Base-by-base conservation (phyloP, 2,329 filamentous ascomycete genomes). In the Alternaria brassicicola region DNA sequence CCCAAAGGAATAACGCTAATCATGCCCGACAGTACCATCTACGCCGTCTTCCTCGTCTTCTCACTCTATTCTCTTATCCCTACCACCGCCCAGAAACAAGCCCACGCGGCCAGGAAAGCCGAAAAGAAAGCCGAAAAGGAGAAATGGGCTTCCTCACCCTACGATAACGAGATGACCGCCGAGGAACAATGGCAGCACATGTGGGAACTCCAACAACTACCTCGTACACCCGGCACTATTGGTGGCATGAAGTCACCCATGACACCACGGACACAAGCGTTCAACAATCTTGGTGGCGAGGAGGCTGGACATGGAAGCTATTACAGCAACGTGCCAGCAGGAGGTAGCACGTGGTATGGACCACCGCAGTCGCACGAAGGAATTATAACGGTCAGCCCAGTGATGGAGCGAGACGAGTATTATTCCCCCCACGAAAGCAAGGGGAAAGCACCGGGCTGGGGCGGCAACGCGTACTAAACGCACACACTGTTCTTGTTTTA, bases 11-110 rank as follows among this genome's bases (percentile, higher is more conserved):
- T 35, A n/a, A 2, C 33, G 23, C 48, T 39, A 48, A 60, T 55
- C 57, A 67, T 25, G 23, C 25, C 10, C 17, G 15, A 54, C 46
- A 90, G 88, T n/a, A 70, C 77, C n/a, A 73, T 91, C 2, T 90
- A 88, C 72, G 56, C 86, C 52, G 63, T 82, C 52, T 88, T 88
- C 70, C 69, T 90, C 39, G 77, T 82, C 57, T 80, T 91, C 49
- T 82, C 84, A 45, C 75, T 88, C 55, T 89, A 84, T 78, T 84
- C 81, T 39, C 79, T 81, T 63, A 78, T 82, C 64, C 82, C 82
- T 10, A 81, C 80, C 8, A 45, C 66, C 43, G 62, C 65, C 12
- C 62, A 69, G 21, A 70, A 66, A 47, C 43, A 55, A 38, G 52
- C 63, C 17, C 70, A 76, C 62, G 63, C 58, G 19, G 49, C 66